These are phyloP conservation scores for Solidago caesia DNA, from an alignment of 129 eudicot genomes.

Conservation along the genomic window DNA sequence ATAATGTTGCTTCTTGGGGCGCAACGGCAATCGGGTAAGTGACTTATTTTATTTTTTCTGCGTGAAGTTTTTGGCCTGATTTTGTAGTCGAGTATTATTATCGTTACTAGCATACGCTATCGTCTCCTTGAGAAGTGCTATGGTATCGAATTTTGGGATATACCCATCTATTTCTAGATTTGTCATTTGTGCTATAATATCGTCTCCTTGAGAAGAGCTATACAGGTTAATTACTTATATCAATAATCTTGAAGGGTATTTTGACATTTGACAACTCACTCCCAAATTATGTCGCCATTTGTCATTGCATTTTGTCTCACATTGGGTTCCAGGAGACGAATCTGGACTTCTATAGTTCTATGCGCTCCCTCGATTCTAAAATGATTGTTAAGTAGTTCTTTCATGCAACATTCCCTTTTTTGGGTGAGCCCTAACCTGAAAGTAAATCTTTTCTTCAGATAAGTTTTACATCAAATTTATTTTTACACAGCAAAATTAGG, in stretches of 20 bases:
- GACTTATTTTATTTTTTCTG: neutral
- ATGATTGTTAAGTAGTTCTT: neutral
- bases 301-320: neutral
- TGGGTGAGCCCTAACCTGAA: neutral
- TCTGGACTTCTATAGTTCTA: neutral
- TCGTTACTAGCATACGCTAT: neutral
- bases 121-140: neutral
- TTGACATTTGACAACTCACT: too few species aligned
- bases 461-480: neutral
- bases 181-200: too few species aligned
- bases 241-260: too few species aligned
- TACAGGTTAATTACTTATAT: too few species aligned
- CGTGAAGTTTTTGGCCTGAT: neutral
- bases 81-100: neutral
- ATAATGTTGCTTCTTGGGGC: slow-evolving; percentile 98
- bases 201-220: too few species aligned
- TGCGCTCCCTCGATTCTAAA: neutral
- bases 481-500: neutral
- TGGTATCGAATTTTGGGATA: neutral
- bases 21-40: slow-evolving; percentile 97
- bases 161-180: neutral
- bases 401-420: neutral
- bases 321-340: neutral
- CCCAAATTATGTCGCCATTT: too few species aligned
- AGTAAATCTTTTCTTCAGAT: neutral